Percentiles rank a stretch among this genome's conserved stretches.
Evolutionary conservation across 768 basidiomycete genomes (phyloP).

Genomic region (Tricholoma sp.): DNA sequence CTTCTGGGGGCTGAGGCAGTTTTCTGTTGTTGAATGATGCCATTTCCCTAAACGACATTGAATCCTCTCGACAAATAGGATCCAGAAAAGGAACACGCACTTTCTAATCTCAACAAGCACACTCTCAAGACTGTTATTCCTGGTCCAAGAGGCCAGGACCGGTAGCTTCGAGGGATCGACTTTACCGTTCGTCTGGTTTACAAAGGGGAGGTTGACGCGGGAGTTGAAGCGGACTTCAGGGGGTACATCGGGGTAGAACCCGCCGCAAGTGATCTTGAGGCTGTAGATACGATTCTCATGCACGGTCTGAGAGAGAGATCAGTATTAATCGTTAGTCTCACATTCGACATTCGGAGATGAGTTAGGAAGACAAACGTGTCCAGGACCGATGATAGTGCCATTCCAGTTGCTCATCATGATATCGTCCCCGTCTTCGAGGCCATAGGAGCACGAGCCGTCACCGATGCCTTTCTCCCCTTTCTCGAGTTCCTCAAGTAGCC

Average conservation of each 20-base stretch:
- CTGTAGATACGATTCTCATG: slow-evolving; percentile 99
- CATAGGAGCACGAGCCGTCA: slow-evolving; percentile 96
- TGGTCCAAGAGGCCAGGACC: slow-evolving; percentile 71
- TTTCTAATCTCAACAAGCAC: slow-evolving; percentile 90
- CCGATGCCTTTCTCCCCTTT: slow-evolving; percentile 99
- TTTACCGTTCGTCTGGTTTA: slow-evolving; percentile 65
- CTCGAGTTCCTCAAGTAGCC: slow-evolving; percentile 95
- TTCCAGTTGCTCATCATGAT: slow-evolving; percentile 98
- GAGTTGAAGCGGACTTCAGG: slow-evolving; percentile 84
- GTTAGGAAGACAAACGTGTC: slow-evolving; percentile 62
- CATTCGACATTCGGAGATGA: slow-evolving; percentile 3
- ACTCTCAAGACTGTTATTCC: slow-evolving; percentile 77
- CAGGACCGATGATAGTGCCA: slow-evolving; percentile 97
- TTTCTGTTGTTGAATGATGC: slow-evolving; percentile 87
- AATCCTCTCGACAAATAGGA: neutral
- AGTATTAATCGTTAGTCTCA: slow-evolving; percentile 7
- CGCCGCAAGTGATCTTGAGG: slow-evolving; percentile 82
- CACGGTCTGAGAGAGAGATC: slow-evolving; percentile 57
- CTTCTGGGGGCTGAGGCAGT: slow-evolving; percentile 92
- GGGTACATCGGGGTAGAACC: slow-evolving; percentile 67
- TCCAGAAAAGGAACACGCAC: slow-evolving; percentile 32
- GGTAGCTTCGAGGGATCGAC: slow-evolving; percentile 71
- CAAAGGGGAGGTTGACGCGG: slow-evolving; percentile 91
- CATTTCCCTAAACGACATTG: slow-evolving; percentile 75
- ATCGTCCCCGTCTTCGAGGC: slow-evolving; percentile 92